Percentiles rank a stretch among this genome's conserved stretches.
These are phyloP conservation scores for Casaregolazyma suthepensis DNA, from an alignment of 1,139 yeast genomes.

Conservation along the genomic window DNA sequence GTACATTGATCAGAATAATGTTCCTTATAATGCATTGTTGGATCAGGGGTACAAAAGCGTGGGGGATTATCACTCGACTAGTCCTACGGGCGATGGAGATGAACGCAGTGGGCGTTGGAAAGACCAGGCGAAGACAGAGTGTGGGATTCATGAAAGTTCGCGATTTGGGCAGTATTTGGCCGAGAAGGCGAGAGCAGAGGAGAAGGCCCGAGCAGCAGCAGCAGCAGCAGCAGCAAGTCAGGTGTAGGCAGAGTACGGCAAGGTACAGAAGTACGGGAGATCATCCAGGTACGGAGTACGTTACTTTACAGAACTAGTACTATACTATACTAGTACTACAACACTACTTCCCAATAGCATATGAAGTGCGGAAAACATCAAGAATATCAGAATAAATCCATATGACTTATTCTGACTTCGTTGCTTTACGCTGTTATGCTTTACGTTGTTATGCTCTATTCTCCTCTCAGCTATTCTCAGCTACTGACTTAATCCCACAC, in stretches of 20 bases:
- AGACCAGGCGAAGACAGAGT: slow-evolving; percentile 87
- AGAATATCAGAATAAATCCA: too few species aligned
- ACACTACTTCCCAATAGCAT: too few species aligned
- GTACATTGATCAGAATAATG: slow-evolving; percentile 62
- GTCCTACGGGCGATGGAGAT: slow-evolving; percentile 83
- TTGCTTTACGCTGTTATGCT: too few species aligned
- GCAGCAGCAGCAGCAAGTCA: background rate
- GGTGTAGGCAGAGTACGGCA: background rate
- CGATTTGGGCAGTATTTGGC: slow-evolving; percentile 57
- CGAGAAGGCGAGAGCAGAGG: slow-evolving; percentile 4
- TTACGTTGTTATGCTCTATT: too few species aligned
- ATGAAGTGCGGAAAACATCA: too few species aligned
- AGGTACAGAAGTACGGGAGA: too few species aligned
- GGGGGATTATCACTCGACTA: slow-evolving; percentile 95
- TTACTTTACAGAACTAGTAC: too few species aligned
- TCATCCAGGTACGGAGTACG: too few species aligned
- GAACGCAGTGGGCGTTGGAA: slow-evolving; percentile 97
- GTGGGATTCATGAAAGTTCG: slow-evolving; percentile 85
- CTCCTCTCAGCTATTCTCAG: too few species aligned
- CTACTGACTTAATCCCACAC: too few species aligned
- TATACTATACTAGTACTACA: too few species aligned
- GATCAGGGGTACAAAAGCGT: slow-evolving; percentile 86
- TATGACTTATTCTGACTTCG: too few species aligned
- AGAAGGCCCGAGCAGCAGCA: background rate
- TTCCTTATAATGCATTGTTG: slow-evolving; percentile 79